Evolutionary conservation across 2,329 filamentous ascomycete genomes (phyloP).

Genomic region (Trichoderma sp.): DNA sequence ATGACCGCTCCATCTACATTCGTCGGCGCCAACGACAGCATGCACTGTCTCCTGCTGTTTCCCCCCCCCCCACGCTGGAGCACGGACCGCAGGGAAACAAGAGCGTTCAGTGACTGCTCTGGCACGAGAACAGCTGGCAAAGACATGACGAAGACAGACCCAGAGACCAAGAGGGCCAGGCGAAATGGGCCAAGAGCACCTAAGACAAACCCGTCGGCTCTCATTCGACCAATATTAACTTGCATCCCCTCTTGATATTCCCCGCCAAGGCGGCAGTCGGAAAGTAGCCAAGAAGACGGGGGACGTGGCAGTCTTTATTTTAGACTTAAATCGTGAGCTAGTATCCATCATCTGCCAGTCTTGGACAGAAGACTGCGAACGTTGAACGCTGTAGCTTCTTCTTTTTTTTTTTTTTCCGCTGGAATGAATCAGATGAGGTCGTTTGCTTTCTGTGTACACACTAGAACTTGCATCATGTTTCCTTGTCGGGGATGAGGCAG

Average conservation of each 20-base stretch:
- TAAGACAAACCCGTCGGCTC: slow-evolving; percentile 1
- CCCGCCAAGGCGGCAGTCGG: slow-evolving; percentile 29
- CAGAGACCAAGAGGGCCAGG: not conserved
- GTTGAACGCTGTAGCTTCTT: no score
- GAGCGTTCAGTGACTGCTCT: not conserved
- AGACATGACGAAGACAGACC: not conserved
- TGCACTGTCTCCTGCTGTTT: no score
- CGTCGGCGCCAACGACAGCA: no score
- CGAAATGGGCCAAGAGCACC: slow-evolving; percentile 4
- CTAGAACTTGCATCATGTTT: no score
- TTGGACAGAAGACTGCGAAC: no score
- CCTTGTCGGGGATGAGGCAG: no score
- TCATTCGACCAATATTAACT: not conserved
- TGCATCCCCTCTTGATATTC: no score
- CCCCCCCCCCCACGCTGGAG: not conserved
- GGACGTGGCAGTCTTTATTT: slow-evolving; percentile 29
- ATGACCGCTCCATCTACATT: not conserved
- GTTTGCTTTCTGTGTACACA: no score
- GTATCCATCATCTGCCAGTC: no score
- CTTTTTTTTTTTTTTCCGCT: no score
- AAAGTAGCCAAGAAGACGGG: slow-evolving; percentile 24
- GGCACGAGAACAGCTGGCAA: slow-evolving; percentile 1
- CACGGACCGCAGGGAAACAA: not conserved
- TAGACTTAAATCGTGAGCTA: slow-evolving; percentile 13
- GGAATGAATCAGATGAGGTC: no score